phyloP scores from a whole-genome alignment of 2,329 filamentous ascomycete species.

The Epichloe glyceriae region DNA sequence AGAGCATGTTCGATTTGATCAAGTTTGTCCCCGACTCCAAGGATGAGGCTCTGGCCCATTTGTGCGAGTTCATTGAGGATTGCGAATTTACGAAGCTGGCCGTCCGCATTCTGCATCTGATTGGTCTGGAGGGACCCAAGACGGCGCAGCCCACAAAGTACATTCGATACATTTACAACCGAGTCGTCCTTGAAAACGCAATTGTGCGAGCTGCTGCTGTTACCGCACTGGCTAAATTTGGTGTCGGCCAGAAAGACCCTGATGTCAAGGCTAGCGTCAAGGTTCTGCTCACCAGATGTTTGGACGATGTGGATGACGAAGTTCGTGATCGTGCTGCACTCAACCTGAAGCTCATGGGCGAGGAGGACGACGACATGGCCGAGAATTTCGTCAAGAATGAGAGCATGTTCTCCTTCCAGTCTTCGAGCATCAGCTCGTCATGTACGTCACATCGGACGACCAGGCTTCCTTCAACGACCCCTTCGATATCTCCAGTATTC shows the following conservation, averaged over 20 bases:
- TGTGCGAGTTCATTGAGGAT: conserved; percentile 98
- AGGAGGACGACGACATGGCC: conserved; percentile 81
- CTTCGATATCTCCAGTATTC: conserved; percentile 85
- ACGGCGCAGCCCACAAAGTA: conserved; percentile 96
- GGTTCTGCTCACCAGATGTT: conserved; percentile 80
- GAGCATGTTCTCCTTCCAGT: conserved; percentile 90
- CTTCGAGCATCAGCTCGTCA: conserved; percentile 92
- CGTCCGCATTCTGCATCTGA: conserved; percentile 84
- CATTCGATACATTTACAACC: conserved; percentile 98
- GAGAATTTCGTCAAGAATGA: conserved; percentile 88
- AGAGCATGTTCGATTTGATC: conserved; percentile 98
- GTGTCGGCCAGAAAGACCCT: conserved; percentile 87
- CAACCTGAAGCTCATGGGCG: conserved; percentile 82
- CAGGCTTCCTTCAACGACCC: conserved; percentile 71
- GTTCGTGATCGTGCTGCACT: conserved; percentile 90
- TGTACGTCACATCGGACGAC: conserved; percentile 91
- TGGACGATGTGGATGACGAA: conserved; percentile 96
- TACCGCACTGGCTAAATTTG: conserved; percentile 91
- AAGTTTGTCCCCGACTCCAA: conserved; percentile 91
- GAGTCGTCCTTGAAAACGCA: conserved; percentile 92
- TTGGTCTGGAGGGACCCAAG: conserved; percentile 89
- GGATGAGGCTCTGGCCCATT: conserved; percentile 73
- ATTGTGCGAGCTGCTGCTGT: conserved; percentile 91
- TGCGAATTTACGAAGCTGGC: conserved; percentile 98
- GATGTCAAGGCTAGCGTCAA: conserved; percentile 94